Conservation (phyloP, 164 flowering plant genomes). For the Chloranthus sessilifolius region DNA sequence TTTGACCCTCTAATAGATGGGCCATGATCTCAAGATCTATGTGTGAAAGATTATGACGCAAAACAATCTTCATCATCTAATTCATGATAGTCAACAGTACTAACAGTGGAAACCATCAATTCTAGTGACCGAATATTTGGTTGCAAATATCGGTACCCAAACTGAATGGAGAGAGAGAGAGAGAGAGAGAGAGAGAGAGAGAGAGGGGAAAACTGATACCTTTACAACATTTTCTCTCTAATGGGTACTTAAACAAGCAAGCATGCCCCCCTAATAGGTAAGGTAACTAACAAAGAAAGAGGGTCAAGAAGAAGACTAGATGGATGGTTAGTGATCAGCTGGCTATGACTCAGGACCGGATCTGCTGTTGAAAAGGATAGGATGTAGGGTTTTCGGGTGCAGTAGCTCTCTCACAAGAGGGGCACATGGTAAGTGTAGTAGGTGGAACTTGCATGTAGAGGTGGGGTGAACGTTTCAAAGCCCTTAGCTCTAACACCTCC, state of each 20-base stretch:
- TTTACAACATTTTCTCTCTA: background rate
- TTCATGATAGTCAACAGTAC: too few species aligned
- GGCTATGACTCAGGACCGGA: conserved; percentile 8
- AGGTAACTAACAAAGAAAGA: too few species aligned
- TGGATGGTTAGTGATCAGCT: too few species aligned
- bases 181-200: conserved; percentile 8
- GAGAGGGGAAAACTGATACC: background rate
- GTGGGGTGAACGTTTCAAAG: conserved; percentile 55
- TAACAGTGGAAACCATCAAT: too few species aligned
- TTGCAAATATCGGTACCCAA: too few species aligned
- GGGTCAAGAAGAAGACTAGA: background rate
- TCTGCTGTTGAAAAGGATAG: conserved; percentile 13
- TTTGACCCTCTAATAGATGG: too few species aligned
- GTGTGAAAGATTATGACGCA: too few species aligned
- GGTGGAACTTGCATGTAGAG: conserved; percentile 82
- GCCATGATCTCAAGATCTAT: too few species aligned
- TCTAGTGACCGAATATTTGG: too few species aligned
- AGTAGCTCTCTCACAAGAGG: conserved; percentile 64
- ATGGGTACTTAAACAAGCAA: background rate
- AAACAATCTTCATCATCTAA: too few species aligned
- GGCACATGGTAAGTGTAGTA: conserved; percentile 90
- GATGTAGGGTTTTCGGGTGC: conserved; percentile 27
- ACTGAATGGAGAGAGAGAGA: conserved; percentile 5
- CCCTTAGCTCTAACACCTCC: conserved; percentile 70
- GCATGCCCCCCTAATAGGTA: background rate